Base-by-base conservation (phyloP, 2,329 filamentous ascomycete genomes). In the Alternaria arbusti region DNA sequence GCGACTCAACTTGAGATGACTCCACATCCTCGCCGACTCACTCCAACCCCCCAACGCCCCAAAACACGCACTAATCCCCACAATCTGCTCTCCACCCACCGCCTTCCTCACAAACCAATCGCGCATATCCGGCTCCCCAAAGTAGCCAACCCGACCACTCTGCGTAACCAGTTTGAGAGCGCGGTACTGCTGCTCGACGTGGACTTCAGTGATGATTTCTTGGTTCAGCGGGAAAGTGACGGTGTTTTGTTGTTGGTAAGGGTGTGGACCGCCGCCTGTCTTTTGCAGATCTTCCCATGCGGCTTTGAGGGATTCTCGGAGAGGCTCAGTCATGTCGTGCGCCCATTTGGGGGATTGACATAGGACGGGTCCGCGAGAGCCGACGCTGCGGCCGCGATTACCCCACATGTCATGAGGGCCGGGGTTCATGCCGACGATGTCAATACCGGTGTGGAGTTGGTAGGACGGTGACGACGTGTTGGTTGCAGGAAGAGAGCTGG, bases 111-210 rank as follows among this genome's bases (percentile, higher is more conserved):
- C 28, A 20, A 59, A 12, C 67, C 65, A 70, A 6, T 61, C 40
- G 7, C 40, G 12, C 36, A 43, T 26, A 17, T 46, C 26, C 25
- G 52, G 32, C n/a, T 61, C 58, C 2, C 70, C 70, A 30, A 66
- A 70, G 13, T 52, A 54, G 4, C 62, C 56, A 26, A 65, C 61
- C 20, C 66, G 32, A 8, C 54, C 64, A 8, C 46, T 28, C 55
- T 69, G 68, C 32, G 67, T 74, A n/a, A 61, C 30, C 4, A 74
- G 25, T 36, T 63, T 66, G 0, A 73, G 26, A 25, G 68, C 67
- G 44, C 49, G 59, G 20, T 58, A 47, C 15, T 65, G 64, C 20
- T 50, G 22, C 44, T 54, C 56, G 10, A 65, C 65, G 44, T 67
- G 59, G 5, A 74, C 68, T 36, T 69, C 70, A 5, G 58, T 67